Evolutionary conservation across 176 grass and related monocot species (phyloP), one percentile per base, ranked within the genome.

Genomic region (Urochloa ruziziensis): DNA sequence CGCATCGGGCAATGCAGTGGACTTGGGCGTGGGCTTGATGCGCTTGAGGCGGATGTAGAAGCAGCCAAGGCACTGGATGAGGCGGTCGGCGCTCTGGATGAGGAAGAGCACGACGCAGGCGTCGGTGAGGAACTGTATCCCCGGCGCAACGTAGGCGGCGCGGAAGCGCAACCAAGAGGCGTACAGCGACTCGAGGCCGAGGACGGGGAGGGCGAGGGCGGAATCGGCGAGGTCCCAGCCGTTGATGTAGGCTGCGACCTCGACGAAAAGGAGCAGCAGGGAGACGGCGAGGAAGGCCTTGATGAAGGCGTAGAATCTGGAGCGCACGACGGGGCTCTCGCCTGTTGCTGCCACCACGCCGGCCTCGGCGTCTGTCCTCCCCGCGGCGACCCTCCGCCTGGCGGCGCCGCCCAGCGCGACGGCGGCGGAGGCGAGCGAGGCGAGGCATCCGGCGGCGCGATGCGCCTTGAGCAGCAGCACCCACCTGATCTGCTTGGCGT

Each of bases 401-500:
- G 92, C 96, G 42, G 91, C 87, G 23, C 87, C 83, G 64, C 90
- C 93, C 0, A 95, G 73, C 18, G 90, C 78, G 54, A 94, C 69
- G 62, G 88, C 83, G 3, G 89, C 63, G n/a, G 93, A 92, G 57
- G 89, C 93, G 2, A 99, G 85, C 9, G 84, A 88, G 5, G 93
- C 94, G 29, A 99, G 89, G 87, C 96, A 96, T 0, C 93, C 96
- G 4, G 96, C 93, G 6, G 96, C 96, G 16, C 87, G 91, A 83
- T 98, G 96, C 34, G 93, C 96, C 91, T 98, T 98, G 34, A 99
- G 85, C 37, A 99, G 93, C 69, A 99, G 88, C 59, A 99, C 96
- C 96, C 96, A 99, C 67, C 93, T 94, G 81, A 99, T 96, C 82
- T 99, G 96, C 73, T 92, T 99, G 70, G 96, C 96, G 87, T 99